These are phyloP conservation scores for Abelmoschus esculentus DNA, from an alignment of 345 rosid genomes.

Conservation along the genomic window DNA sequence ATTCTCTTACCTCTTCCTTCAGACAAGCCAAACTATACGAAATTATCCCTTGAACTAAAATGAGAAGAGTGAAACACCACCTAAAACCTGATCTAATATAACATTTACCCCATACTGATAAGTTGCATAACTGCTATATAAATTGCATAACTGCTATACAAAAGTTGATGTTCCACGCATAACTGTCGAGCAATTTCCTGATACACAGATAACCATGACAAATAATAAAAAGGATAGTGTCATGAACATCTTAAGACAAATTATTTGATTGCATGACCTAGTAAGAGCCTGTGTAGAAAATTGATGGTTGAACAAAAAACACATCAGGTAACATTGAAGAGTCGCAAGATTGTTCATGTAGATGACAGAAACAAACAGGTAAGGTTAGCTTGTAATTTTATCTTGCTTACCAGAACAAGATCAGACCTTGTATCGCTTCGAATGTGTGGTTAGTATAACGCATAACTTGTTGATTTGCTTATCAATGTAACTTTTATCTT, in stretches of 20 bases:
- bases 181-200: conserved; percentile 92
- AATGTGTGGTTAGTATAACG: not conserved
- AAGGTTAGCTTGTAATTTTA: not conserved
- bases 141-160: too few relatives aligned
- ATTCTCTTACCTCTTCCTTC: too few relatives aligned
- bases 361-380: not conserved
- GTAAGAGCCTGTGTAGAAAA: not conserved
- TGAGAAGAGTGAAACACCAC: too few relatives aligned
- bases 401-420: not conserved
- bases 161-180: conserved; percentile 68
- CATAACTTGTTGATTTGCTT: too few relatives aligned
- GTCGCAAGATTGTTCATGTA: not conserved
- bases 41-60: too few relatives aligned
- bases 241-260: not conserved
- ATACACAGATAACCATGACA: conserved; percentile 12
- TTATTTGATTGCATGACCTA: not conserved
- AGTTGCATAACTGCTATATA: too few relatives aligned
- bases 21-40: too few relatives aligned
- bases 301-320: not conserved
- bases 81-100: too few relatives aligned
- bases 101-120: too few relatives aligned
- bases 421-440: not conserved
- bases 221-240: not conserved
- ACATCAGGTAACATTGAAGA: not conserved
- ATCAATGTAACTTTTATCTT: too few relatives aligned